phyloP scores from a whole-genome alignment of 2,329 filamentous ascomycete species.

The Arachnopeziza araneosa region DNA sequence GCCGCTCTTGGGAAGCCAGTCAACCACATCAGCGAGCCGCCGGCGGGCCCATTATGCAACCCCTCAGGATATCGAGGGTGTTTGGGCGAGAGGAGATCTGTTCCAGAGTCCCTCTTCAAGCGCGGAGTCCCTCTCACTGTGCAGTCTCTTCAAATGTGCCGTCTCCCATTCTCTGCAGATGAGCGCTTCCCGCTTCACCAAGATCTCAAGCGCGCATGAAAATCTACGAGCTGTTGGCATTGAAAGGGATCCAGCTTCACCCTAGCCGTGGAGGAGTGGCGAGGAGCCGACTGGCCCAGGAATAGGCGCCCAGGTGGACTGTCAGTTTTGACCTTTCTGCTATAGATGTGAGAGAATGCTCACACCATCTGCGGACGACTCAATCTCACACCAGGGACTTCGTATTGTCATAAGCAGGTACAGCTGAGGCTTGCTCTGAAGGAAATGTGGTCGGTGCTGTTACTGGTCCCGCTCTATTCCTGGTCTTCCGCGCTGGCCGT shows the following conservation, averaged over 20 bases:
- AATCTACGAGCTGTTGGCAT: neutral
- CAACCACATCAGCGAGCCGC: constrained; percentile 2
- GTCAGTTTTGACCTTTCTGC: constrained; percentile 13
- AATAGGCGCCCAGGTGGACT: constrained; percentile 20
- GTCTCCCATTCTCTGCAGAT: neutral
- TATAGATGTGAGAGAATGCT: constrained; percentile 1
- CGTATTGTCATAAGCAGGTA: constrained; percentile 11
- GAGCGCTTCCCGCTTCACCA: neutral
- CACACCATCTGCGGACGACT: neutral
- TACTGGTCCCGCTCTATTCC: neutral
- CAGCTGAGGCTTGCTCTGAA: neutral
- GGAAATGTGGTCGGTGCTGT: neutral
- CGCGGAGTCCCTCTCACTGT: neutral
- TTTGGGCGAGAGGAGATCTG: neutral
- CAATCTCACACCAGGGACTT: neutral
- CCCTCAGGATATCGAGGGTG: neutral
- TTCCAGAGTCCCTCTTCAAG: neutral
- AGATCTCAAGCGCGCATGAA: constrained; percentile 1
- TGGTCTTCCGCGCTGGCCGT: neutral
- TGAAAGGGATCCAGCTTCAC: constrained; percentile 10
- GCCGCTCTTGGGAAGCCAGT: too few species aligned
- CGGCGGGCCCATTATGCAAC: constrained; percentile 15
- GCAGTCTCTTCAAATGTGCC: neutral
- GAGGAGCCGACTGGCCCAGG: constrained; percentile 14
- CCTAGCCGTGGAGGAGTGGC: constrained; percentile 8